Evolutionary conservation across 768 basidiomycete genomes (phyloP).

Genomic region (Dioszegia aurantiaca): DNA sequence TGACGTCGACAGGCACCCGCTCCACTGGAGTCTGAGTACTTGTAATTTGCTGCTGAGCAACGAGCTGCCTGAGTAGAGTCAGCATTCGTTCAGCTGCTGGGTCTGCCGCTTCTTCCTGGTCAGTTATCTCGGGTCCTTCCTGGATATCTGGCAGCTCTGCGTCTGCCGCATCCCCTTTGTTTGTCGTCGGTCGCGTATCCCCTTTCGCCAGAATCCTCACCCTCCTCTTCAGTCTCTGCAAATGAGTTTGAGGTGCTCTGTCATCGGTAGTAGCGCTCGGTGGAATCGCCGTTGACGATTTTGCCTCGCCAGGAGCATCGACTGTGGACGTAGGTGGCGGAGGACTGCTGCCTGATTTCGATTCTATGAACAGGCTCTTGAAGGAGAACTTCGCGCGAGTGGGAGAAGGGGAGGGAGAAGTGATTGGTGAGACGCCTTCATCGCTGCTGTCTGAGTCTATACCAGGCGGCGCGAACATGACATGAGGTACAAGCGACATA

Average conservation of each 20-base stretch:
- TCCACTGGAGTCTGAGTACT: too few relatives aligned
- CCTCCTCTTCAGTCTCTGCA: constrained; percentile 15
- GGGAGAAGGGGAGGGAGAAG: constrained; percentile 3
- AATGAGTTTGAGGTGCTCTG: not conserved
- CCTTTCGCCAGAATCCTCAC: constrained; percentile 21
- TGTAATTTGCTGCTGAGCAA: constrained; percentile 6
- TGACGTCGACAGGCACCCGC: too few relatives aligned
- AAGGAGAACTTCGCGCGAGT: constrained; percentile 23
- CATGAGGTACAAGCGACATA: too few relatives aligned
- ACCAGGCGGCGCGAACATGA: constrained; percentile 27
- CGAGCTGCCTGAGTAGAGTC: constrained; percentile 14
- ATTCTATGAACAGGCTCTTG: constrained; percentile 13
- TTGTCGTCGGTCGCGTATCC: constrained; percentile 9
- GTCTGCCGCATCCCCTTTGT: constrained; percentile 1
- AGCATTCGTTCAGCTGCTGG: constrained; percentile 13
- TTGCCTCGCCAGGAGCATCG: not conserved
- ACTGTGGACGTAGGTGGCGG: not conserved
- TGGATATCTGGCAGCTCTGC: not conserved
- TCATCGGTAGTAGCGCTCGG: not conserved
- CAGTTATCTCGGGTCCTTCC: not conserved
- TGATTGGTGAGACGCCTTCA: constrained; percentile 13
- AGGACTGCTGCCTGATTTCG: not conserved
- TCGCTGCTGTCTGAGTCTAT: constrained; percentile 21
- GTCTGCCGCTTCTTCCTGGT: constrained; percentile 8
- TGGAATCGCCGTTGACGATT: not conserved